phyloP scores from a whole-genome alignment of 2,329 filamentous ascomycete genomes.

The Trichoderma atrobrunneum region DNA sequence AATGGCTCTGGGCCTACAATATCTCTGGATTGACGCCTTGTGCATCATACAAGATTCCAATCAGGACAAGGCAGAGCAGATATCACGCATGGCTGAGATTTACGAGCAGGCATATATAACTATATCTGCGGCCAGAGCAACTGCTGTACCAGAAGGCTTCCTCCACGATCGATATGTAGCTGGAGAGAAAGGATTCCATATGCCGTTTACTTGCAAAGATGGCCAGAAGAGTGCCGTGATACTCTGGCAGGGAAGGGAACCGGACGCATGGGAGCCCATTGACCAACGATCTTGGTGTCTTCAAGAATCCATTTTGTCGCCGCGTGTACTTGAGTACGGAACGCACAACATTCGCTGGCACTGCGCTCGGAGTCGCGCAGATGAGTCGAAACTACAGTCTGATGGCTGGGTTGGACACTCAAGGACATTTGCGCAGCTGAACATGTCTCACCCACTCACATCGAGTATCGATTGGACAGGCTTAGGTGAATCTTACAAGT shows the following conservation, averaged over 20 bases:
- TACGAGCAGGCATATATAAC: conserved; percentile 1
- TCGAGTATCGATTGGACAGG: not conserved
- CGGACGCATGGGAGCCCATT: conserved; percentile 3
- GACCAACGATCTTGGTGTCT: conserved; percentile 9
- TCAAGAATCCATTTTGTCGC: conserved; percentile 5
- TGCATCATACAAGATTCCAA: conserved; percentile 13
- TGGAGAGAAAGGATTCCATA: not conserved
- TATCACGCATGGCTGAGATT: not conserved
- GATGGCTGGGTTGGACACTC: conserved; percentile 7
- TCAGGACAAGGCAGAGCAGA: conserved; percentile 3
- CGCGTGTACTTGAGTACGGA: not conserved
- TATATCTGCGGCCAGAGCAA: not conserved
- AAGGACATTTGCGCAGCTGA: not conserved
- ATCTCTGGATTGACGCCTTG: conserved; percentile 4
- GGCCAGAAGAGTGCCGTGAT: not conserved
- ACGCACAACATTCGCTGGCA: conserved; percentile 1
- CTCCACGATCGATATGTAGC: not conserved
- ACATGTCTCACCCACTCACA: not conserved
- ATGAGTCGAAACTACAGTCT: not conserved
- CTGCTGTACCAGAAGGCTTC: not conserved
- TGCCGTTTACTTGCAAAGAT: not conserved
- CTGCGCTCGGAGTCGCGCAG: not conserved
- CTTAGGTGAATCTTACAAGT: not conserved
- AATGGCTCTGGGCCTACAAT: not conserved
- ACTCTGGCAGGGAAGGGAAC: not conserved